phyloP scores from a whole-genome alignment of 345 rosid species.

The Hypericum androsaemum region DNA sequence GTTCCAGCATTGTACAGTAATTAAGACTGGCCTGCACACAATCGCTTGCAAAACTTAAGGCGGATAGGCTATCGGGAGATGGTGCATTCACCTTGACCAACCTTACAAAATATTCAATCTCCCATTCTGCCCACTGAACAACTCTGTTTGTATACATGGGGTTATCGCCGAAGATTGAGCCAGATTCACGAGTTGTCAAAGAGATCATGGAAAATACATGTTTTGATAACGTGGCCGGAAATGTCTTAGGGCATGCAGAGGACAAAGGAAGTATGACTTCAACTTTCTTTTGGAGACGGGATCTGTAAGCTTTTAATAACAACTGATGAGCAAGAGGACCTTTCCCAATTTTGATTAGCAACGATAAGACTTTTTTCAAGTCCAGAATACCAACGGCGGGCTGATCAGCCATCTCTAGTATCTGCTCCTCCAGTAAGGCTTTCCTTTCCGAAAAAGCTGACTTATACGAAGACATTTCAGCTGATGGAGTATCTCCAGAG shows the following conservation, averaged over 20 bases:
- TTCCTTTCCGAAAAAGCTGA: conserved; percentile 54
- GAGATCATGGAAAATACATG: conserved; percentile 71
- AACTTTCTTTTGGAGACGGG: conserved; percentile 55
- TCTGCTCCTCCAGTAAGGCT: conserved; percentile 58
- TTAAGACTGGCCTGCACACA: conserved; percentile 75
- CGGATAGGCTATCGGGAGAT: conserved; percentile 62
- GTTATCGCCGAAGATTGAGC: conserved; percentile 69
- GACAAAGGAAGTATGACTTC: conserved; percentile 64
- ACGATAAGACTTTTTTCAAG: conserved; percentile 45
- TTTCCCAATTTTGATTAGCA: conserved; percentile 71
- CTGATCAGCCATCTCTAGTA: conserved; percentile 53
- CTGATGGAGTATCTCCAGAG: conserved; percentile 35
- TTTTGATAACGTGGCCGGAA: conserved; percentile 66
- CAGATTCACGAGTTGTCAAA: conserved; percentile 56
- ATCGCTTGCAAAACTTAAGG: conserved; percentile 64
- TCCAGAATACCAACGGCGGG: conserved; percentile 45
- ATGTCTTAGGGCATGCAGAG: conserved; percentile 58
- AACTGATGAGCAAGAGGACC: conserved; percentile 76
- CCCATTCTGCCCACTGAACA: conserved; percentile 96
- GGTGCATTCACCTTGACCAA: conserved; percentile 78
- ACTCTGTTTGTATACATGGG: conserved; percentile 73
- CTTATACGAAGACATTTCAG: conserved; percentile 39
- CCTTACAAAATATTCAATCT: conserved; percentile 71
- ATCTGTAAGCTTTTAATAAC: conserved; percentile 42
- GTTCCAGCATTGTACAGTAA: conserved; percentile 68